Conservation (phyloP, 768 basidiomycete species). For the Imleria badia region DNA sequence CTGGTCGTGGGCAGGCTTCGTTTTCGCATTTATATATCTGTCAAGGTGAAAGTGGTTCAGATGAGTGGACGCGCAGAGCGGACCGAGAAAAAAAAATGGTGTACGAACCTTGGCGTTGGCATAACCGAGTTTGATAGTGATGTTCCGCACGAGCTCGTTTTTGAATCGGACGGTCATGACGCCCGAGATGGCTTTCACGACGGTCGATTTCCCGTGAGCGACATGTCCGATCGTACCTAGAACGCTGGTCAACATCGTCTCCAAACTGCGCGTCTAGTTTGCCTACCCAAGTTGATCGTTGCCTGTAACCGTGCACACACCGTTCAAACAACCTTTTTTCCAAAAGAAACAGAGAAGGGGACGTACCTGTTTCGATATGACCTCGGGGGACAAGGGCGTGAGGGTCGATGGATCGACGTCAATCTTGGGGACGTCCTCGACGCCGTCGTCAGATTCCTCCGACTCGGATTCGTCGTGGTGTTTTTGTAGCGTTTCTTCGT, state of each 20-base stretch:
- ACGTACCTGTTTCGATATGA: slow-evolving; percentile 87
- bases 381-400: slow-evolving; percentile 85
- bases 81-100: background rate
- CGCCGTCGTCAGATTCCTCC: slow-evolving; percentile 59
- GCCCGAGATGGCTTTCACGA: slow-evolving; percentile 98
- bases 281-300: slow-evolving; percentile 86
- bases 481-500: slow-evolving; percentile 67
- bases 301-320: slow-evolving; percentile 51
- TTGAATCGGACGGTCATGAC: slow-evolving; percentile 99
- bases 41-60: slow-evolving; percentile 6
- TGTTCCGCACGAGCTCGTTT: slow-evolving; percentile 98
- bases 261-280: background rate
- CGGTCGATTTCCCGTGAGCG: slow-evolving; percentile 95
- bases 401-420: slow-evolving; percentile 80
- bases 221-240: slow-evolving; percentile 98
- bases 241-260: slow-evolving; percentile 3
- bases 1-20: slow-evolving; percentile 87
- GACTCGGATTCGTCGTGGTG: slow-evolving; percentile 67
- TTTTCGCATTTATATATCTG: slow-evolving; percentile 99
- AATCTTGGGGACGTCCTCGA: slow-evolving; percentile 59
- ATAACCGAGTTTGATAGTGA: slow-evolving; percentile 99
- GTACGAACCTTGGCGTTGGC: slow-evolving; percentile 92
- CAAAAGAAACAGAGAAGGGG: background rate
- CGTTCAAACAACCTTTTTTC: background rate
- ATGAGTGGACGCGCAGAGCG: background rate